These are phyloP conservation scores for Aurifilum marmelostoma DNA, from an alignment of 2,329 filamentous ascomycete genomes.

Conservation along the genomic window DNA sequence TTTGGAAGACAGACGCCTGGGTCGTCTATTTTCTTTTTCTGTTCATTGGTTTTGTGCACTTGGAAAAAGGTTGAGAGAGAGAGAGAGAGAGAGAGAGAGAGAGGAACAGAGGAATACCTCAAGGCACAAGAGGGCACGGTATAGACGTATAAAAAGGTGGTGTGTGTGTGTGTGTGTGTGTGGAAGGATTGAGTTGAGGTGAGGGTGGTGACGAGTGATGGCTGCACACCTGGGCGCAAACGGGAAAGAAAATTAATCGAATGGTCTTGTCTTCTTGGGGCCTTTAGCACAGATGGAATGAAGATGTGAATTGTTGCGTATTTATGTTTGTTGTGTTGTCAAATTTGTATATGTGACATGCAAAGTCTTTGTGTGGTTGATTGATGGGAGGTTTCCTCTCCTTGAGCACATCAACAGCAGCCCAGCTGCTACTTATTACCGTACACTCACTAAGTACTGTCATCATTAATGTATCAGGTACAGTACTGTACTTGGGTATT, in stretches of 20 bases:
- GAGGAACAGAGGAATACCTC: not conserved
- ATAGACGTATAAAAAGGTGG: too few species aligned
- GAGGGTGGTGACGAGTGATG: slow-evolving; percentile 17
- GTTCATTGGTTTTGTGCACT: slow-evolving; percentile 6
- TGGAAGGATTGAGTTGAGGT: too few species aligned
- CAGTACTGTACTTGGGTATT: too few species aligned
- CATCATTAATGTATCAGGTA: too few species aligned
- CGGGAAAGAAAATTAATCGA: slow-evolving; percentile 15
- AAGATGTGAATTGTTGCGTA: too few species aligned
- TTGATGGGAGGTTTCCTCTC: not conserved
- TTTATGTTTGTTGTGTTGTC: too few species aligned
- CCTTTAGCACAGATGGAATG: not conserved
- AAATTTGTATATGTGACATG: not conserved
- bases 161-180: too few species aligned
- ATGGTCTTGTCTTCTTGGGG: slow-evolving; percentile 28
- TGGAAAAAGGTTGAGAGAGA: slow-evolving; percentile 3
- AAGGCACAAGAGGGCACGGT: not conserved
- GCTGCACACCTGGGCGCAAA: slow-evolving; percentile 22
- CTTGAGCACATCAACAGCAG: not conserved
- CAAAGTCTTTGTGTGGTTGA: too few species aligned
- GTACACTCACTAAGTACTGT: too few species aligned
- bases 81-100: too few species aligned
- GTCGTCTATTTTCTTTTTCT: slow-evolving; percentile 18
- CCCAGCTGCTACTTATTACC: too few species aligned
- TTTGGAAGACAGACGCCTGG: slow-evolving; percentile 19